Percentiles rank a stretch among this genome's conserved stretches.
phyloP scores from a whole-genome alignment of 2,329 filamentous ascomycete species.

The Monilinia laxa region DNA sequence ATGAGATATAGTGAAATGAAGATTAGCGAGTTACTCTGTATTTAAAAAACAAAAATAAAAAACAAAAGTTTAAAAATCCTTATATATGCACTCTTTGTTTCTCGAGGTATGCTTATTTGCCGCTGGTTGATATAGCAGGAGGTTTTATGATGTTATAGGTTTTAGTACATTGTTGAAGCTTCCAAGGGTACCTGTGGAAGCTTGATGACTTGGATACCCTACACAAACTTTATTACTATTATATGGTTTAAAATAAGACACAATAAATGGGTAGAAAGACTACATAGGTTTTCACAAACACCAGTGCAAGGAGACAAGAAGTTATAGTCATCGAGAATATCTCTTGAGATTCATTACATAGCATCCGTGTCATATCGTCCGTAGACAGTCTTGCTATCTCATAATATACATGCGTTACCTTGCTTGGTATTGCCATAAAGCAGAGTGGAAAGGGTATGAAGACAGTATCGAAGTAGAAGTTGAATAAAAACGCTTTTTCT shows the following conservation, averaged over 20 bases:
- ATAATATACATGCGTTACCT: slow-evolving; percentile 11
- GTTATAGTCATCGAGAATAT: not conserved
- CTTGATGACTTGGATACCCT: not conserved
- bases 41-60: not conserved
- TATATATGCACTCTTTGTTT: not conserved
- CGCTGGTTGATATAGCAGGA: not conserved
- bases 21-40: slow-evolving; percentile 2
- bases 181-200: not conserved
- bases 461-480: slow-evolving; percentile 32
- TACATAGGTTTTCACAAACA: not conserved
- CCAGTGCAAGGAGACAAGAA: slow-evolving; percentile 19
- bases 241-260: not conserved
- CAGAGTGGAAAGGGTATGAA: slow-evolving; percentile 26
- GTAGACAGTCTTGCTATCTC: slow-evolving; percentile 17
- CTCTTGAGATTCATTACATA: slow-evolving; percentile 10
- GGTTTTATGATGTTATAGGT: no score
- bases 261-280: not conserved
- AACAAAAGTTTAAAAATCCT: not conserved
- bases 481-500: slow-evolving; percentile 12
- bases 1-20: not conserved
- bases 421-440: not conserved
- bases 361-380: slow-evolving; percentile 12
- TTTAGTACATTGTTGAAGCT: not conserved
- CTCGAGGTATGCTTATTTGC: not conserved
- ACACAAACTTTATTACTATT: no score